Conservation (phyloP, 371 early-diverging fungal genomes). For the Syncephalastrum sp. region DNA sequence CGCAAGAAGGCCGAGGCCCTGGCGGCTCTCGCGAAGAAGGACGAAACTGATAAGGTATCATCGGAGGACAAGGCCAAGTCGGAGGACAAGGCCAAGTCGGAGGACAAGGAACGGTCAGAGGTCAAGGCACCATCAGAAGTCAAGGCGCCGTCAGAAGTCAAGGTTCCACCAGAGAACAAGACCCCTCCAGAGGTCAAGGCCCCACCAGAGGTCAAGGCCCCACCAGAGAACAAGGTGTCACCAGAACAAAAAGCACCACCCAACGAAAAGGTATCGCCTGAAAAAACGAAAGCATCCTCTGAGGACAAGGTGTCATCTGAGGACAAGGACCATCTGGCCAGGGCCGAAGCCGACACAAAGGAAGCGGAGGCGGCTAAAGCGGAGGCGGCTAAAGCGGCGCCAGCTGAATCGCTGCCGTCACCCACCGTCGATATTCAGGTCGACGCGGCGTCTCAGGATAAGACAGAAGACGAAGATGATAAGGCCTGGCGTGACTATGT, state of each 20-base stretch:
- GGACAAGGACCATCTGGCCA: slow-evolving; percentile 1
- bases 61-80: neutral
- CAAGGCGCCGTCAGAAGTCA: neutral
- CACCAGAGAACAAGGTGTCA: slow-evolving; percentile 1
- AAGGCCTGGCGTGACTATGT: slow-evolving; percentile 10
- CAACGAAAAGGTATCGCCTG: neutral
- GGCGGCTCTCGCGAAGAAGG: slow-evolving; percentile 13
- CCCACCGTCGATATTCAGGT: neutral
- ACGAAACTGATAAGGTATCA: neutral
- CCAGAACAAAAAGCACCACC: slow-evolving; percentile 7
- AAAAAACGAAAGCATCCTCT: slow-evolving; percentile 3
- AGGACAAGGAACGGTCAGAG: slow-evolving; percentile 8
- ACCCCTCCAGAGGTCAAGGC: neutral
- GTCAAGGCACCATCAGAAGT: slow-evolving; percentile 1
- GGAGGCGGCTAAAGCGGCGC: no score
- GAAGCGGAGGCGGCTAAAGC: neutral
- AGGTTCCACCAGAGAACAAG: no score
- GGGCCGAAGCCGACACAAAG: neutral
- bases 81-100: neutral
- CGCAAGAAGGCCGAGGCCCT: slow-evolving; percentile 42
- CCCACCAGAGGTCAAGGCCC: neutral
- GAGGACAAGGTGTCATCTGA: slow-evolving; percentile 9
- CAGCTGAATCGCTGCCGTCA: neutral
- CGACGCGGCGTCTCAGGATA: neutral
- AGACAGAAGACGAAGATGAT: slow-evolving; percentile 10